Percentiles rank a stretch among this genome's conserved stretches.
Evolutionary conservation across 768 basidiomycete species (phyloP).

Genomic region (Leccinum boreale): DNA sequence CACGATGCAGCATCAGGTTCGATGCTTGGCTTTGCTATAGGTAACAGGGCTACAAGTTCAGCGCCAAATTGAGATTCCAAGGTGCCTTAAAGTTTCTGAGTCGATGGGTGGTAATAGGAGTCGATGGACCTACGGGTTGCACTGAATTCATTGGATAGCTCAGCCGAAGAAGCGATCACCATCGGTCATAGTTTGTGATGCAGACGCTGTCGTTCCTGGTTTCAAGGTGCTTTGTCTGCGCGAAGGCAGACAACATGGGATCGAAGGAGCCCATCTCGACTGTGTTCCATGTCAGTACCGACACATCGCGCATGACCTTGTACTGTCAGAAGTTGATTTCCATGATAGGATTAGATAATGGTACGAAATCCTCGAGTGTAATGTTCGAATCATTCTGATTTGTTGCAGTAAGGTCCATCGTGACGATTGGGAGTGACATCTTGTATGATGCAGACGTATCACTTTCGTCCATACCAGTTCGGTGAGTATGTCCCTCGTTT

Average conservation of each 20-base stretch:
- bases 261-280: constrained; percentile 43
- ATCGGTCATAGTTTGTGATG: constrained; percentile 34
- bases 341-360: constrained; percentile 28
- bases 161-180: constrained; percentile 40
- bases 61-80: constrained; percentile 10
- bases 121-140: constrained; percentile 18
- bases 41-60: constrained; percentile 12
- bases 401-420: constrained; percentile 24
- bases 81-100: constrained; percentile 5
- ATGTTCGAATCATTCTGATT: constrained; percentile 24
- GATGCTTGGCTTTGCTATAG: constrained; percentile 23
- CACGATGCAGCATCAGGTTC: constrained; percentile 30
- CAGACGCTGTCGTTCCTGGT: constrained; percentile 32
- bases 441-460: constrained; percentile 31
- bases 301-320: constrained; percentile 15
- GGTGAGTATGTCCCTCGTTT: neutral
- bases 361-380: constrained; percentile 21
- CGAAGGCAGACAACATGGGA: constrained; percentile 43
- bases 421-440: constrained; percentile 42
- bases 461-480: constrained; percentile 10
- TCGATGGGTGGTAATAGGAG: neutral
- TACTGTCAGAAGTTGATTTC: constrained; percentile 19
- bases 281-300: constrained; percentile 10
- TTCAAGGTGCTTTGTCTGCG: constrained; percentile 43
- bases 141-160: constrained; percentile 32